Evolutionary conservation across 495 filamentous ascomycete species (phyloP).

Genomic region (Thozetella sp.): DNA sequence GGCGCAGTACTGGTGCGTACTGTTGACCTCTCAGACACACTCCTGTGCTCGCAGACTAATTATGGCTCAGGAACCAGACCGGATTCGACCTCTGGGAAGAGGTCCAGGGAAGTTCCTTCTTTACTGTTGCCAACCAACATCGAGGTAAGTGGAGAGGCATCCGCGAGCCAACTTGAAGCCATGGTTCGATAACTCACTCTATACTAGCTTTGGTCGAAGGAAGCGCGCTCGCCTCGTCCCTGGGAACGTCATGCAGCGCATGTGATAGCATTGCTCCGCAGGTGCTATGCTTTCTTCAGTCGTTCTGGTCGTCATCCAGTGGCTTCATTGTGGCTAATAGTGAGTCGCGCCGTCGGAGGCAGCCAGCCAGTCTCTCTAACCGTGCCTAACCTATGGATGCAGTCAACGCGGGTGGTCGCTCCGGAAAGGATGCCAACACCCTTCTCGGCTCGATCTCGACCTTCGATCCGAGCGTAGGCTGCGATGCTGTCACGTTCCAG

Average conservation of each 20-base stretch:
- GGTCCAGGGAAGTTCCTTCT: slow-evolving; percentile 64
- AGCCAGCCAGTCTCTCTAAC: too few species aligned
- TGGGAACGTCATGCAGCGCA: slow-evolving; percentile 40
- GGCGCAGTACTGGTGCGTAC: slow-evolving; percentile 63
- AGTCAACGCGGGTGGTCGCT: slow-evolving; percentile 47
- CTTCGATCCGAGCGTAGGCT: slow-evolving; percentile 62
- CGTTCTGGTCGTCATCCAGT: slow-evolving; percentile 59
- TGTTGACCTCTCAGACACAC: neutral
- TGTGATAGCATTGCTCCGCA: slow-evolving; percentile 61
- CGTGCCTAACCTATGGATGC: slow-evolving; percentile 4
- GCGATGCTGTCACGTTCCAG: slow-evolving; percentile 60
- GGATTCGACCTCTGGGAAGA: slow-evolving; percentile 79
- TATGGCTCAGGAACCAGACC: slow-evolving; percentile 43
- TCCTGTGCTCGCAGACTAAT: neutral
- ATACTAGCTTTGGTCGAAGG: slow-evolving; percentile 63
- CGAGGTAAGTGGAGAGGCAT: slow-evolving; percentile 27
- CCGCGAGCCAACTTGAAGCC: too few species aligned
- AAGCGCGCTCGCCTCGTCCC: slow-evolving; percentile 50
- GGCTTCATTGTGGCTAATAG: slow-evolving; percentile 62
- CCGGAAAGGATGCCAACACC: slow-evolving; percentile 64
- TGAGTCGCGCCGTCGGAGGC: too few species aligned
- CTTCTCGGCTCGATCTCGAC: slow-evolving; percentile 64
- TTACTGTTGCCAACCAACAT: slow-evolving; percentile 40
- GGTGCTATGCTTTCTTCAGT: slow-evolving; percentile 61
- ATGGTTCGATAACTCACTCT: slow-evolving; percentile 15